Conservation (phyloP, 176 grass and related monocot species). For the Canna indica region DNA sequence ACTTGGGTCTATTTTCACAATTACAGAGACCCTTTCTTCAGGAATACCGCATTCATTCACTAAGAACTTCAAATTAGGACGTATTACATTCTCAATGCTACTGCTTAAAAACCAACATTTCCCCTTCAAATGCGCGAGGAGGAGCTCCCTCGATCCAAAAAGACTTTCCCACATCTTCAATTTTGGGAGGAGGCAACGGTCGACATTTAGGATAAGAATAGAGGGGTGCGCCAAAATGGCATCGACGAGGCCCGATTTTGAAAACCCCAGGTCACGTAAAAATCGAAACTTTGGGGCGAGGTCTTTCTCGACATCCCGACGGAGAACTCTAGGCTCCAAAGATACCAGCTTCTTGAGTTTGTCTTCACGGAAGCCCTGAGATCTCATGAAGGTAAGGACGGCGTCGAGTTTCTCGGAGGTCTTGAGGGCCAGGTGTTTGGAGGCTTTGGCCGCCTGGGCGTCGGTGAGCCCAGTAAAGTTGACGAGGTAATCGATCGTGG, state of each 20-base stretch:
- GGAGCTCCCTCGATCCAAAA: not conserved
- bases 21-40: not conserved
- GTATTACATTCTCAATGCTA: not conserved
- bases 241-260: not conserved
- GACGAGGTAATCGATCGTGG: conserved; percentile 41
- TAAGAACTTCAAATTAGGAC: conserved; percentile 2
- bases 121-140: not conserved
- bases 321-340: not conserved
- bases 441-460: conserved; percentile 20
- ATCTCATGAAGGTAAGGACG: conserved; percentile 14
- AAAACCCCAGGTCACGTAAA: not conserved
- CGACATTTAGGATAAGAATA: no score
- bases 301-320: not conserved
- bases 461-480: conserved; percentile 27
- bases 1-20: not conserved
- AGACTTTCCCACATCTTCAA: conserved; percentile 4
- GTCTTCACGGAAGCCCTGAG: no score
- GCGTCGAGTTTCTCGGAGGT: conserved; percentile 16
- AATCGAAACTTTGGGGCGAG: conserved; percentile 4
- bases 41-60: conserved; percentile 12
- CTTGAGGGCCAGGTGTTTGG: conserved; percentile 23
- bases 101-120: not conserved
- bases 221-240: not conserved
- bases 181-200: not conserved
- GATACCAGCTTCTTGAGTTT: not conserved